Conservation (phyloP, 2,329 filamentous ascomycete species). For the Diaporthe sp. region DNA sequence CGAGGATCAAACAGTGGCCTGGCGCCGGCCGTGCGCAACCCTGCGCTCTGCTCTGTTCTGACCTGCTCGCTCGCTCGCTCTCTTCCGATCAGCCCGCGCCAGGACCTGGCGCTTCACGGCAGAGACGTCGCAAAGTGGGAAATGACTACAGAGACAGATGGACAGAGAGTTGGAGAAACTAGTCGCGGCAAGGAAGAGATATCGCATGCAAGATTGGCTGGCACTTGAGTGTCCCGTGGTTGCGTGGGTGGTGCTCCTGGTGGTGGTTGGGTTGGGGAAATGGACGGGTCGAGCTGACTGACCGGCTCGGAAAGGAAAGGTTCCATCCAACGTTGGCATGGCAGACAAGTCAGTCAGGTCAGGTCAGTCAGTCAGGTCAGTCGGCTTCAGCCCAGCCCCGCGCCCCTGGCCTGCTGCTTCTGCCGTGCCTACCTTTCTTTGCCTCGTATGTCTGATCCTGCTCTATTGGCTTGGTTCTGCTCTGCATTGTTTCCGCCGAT, state of each 20-base stretch:
- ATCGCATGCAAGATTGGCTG: background rate
- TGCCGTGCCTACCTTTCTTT: background rate
- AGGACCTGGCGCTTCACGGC: background rate
- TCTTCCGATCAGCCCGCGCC: background rate
- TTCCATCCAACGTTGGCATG: slow-evolving; percentile 13
- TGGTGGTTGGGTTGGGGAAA: slow-evolving; percentile 29
- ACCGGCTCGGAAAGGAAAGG: slow-evolving; percentile 30
- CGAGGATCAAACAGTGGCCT: slow-evolving; percentile 32
- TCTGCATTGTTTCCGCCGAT: background rate
- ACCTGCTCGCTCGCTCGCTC: background rate
- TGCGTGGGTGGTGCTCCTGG: background rate
- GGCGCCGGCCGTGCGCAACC: slow-evolving; percentile 28
- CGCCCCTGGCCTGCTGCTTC: slow-evolving; percentile 1
- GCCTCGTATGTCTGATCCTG: slow-evolving; percentile 2
- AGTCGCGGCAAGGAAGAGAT: background rate
- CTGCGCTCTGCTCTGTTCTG: background rate
- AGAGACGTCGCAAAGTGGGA: background rate
- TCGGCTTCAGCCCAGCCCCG: slow-evolving; percentile 16
- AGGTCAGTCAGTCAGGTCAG: slow-evolving; percentile 2
- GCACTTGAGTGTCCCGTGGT: background rate
- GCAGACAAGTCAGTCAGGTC: slow-evolving; percentile 2
- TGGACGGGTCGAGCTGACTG: slow-evolving; percentile 27
- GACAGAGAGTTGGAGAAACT: background rate
- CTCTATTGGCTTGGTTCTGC: slow-evolving; percentile 8
- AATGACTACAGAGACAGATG: background rate